Evolutionary conservation across 2,329 filamentous ascomycete genomes (phyloP).

Genomic region (Bisporella sp.): DNA sequence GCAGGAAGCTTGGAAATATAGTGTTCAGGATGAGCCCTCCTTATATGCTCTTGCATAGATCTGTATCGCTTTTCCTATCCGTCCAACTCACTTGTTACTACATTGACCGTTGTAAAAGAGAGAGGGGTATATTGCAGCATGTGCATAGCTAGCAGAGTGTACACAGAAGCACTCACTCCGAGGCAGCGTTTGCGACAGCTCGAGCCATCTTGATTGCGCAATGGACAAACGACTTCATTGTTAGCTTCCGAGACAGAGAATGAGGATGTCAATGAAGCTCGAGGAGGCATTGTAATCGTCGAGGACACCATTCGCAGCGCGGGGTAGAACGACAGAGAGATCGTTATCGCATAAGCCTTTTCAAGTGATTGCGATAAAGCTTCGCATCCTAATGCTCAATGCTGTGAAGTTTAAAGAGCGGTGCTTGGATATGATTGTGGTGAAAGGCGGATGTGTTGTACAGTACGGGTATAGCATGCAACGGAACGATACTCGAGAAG

Average conservation of each 20-base stretch:
- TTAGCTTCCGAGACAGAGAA: constrained; percentile 89
- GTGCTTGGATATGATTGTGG: too few species aligned
- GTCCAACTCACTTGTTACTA: constrained; percentile 26
- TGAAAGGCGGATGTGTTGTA: too few species aligned
- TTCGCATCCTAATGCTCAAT: neutral
- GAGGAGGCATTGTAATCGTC: constrained; percentile 70
- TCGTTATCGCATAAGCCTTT: too few species aligned
- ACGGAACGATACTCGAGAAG: too few species aligned
- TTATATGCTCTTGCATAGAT: constrained; percentile 99
- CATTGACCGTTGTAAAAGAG: constrained; percentile 16
- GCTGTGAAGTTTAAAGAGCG: too few species aligned
- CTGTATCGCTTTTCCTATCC: constrained; percentile 86
- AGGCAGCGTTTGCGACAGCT: constrained; percentile 96
- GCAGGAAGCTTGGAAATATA: constrained; percentile 97
- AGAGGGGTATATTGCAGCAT: neutral
- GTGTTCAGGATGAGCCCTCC: constrained; percentile 90
- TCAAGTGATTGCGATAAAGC: neutral
- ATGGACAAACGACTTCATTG: constrained; percentile 93
- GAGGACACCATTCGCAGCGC: constrained; percentile 46
- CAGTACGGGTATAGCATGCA: too few species aligned
- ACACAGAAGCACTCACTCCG: constrained; percentile 66
- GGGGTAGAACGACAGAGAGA: neutral
- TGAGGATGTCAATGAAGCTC: constrained; percentile 78
- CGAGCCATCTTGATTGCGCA: constrained; percentile 93
- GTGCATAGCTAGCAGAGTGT: constrained; percentile 17